Evolutionary conservation across 352 stramenopile species (phyloP), one percentile per base, ranked within the genome.

Genomic region (Achlya hypogyna): DNA sequence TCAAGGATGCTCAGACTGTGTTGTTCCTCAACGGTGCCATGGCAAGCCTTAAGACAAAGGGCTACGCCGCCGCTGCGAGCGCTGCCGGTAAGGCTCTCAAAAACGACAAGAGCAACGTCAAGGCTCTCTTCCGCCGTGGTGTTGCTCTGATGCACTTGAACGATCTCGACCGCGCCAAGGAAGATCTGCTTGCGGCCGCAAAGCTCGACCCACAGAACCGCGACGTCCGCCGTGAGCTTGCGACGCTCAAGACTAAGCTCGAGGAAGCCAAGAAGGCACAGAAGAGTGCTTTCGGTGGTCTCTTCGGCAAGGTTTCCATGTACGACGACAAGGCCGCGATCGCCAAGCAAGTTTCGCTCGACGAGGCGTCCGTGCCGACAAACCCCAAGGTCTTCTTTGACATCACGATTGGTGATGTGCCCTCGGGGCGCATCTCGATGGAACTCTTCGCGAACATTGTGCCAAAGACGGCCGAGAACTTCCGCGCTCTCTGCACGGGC

Each of bases 371-470:
- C 28, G 82, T 91, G 65, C 75, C 78, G 29, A 92, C 90, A 77
- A 98, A 98, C 79, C 95, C 96, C 40, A 96, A 98, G 79, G 96
- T 99, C 22, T 99, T 97, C 75, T 99, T 99, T 71, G 93, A 99
- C 73, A 89, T 99, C 9, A 83, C 84, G 67, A 97, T 98, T 23
- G 93, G 90, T 40, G 91, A 90, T 22, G 81, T 96, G 64, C 73
- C 86, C 27, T 83, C 84, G 10, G 91, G 93, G 43, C 87, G 95
- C 64, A 82, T 97, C 28, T 96, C 96, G 31, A 98, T 99, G 78
- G 93, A 99, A 78, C 77, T 99, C 38, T 96, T 88, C 75, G 87
- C 96, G 70, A 96, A 99, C 75, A 82, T 98, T 32, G 91, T 92
- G 27, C 97, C 97, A 1, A 96, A 97, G 72, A 99, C 97, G 1